Base-by-base conservation (phyloP, 495 filamentous ascomycete genomes). In the Aspergillus ellipticus region DNA sequence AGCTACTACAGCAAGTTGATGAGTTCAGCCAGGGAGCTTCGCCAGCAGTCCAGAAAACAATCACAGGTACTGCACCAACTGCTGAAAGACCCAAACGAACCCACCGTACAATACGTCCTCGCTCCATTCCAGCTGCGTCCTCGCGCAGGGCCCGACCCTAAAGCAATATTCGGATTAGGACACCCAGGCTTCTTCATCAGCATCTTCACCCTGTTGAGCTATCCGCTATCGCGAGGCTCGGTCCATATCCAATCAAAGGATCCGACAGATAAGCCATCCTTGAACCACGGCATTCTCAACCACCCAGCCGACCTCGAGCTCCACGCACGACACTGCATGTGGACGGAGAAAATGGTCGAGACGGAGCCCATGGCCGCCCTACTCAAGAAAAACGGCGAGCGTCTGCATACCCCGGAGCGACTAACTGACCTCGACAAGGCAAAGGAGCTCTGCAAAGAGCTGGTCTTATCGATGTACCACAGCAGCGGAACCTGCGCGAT, bases 191-290 rank as follows among this genome's bases (percentile, higher is more conserved):
- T 72, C 56, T 74, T 79, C 54, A 71, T 76, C 4, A 69, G 73
- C 46, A 65, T 76, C 55, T 63, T 65, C 9, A 70, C 60, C 7
- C 22, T 68, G 22, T 61, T 76, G 0, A 63, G 74, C 19, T 74
- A 81, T 20, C 81, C 82, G 2, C 69, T 82, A 13, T 83, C 80
- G 1, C 77, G 81, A 1, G 83, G 82, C 3, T 74, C 60, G 16
- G 74, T 82, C 28, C 83, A 85, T 61, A 77, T 83, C 37, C 56
- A 59, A 0, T 71, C 68, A 11, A 6, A 66, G 3, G 69, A 77
- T 49, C 45, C 68, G 0, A 28, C 21, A 0, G 59, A 49, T 2
- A 50, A 66, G 7, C 79, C 81, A 0, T 16, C 56, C 0, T 73
- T 79, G 55, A 76, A 85, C 49, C 76, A 76, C 1, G 69, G 63